Evolutionary conservation across 2,329 filamentous ascomycete genomes (phyloP).

Genomic region (Plectosphaerella plurivora): DNA sequence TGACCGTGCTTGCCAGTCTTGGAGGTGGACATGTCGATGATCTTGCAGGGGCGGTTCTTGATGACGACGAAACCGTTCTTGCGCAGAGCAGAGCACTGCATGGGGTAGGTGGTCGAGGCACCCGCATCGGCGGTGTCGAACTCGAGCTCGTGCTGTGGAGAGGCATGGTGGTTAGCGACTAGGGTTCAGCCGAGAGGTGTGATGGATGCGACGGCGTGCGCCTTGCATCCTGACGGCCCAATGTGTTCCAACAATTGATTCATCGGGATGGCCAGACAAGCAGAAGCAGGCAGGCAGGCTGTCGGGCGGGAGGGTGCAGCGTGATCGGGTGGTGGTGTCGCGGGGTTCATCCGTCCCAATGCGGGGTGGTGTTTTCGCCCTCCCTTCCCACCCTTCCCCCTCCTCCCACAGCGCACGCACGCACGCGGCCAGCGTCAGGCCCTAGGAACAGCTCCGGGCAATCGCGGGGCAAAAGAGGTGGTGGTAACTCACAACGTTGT

Average conservation of each 20-base stretch:
- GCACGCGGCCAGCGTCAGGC: constrained; percentile 17
- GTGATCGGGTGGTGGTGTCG: constrained; percentile 3
- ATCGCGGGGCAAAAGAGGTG: constrained; percentile 7
- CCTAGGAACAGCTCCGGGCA: constrained; percentile 2
- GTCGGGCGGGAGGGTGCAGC: neutral
- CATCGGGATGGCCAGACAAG: neutral
- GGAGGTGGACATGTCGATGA: constrained; percentile 99
- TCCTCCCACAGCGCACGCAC: constrained; percentile 6
- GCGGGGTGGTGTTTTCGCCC: constrained; percentile 41
- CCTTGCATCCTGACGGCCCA: neutral
- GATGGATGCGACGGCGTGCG: neutral
- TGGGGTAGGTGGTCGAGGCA: constrained; percentile 89
- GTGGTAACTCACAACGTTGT: constrained; percentile 42
- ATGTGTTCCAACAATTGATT: neutral
- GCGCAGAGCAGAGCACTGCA: constrained; percentile 99
- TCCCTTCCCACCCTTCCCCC: constrained; percentile 17
- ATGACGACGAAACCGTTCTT: constrained; percentile 99
- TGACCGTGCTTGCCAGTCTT: constrained; percentile 99
- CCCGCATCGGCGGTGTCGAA: constrained; percentile 97
- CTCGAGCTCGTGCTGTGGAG: constrained; percentile 56
- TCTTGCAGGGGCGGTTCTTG: constrained; percentile 99
- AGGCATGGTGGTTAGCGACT: constrained; percentile 6
- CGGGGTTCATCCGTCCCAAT: constrained; percentile 23
- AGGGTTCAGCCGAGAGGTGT: neutral
- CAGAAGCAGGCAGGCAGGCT: neutral